Base-by-base conservation (phyloP, 768 basidiomycete species). In the Russula olivacea region DNA sequence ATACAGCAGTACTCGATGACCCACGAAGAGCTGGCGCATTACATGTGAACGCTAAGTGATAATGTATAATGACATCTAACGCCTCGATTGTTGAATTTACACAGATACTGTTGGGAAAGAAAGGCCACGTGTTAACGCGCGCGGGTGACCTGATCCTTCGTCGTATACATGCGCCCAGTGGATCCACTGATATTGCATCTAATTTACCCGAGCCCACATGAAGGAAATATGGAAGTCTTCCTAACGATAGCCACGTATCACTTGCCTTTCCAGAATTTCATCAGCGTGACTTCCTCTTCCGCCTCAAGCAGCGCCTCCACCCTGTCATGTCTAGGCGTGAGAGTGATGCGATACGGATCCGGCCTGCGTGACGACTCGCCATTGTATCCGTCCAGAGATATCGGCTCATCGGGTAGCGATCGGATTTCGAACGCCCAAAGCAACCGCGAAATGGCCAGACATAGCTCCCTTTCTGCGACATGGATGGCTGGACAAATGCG, bases 361-460 rank as follows among this genome's bases (percentile, higher is more conserved):
- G 79, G 80, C 4, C 77, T 76, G 38, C 79, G 74, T 1, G 79
- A 79, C 9, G 79, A 80, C 25, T 74, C 68, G 8, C 79, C 79
- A 52, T 75, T 79, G 59, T 81, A 80, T 63, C 80, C 79, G 49
- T 76, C 76, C 43, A 81, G 66, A 14, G 64, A 75, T 58, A 80
- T 80, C 0, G 77, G 77, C 53, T 80, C 75, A 17, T 69, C 76
- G 0, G 79, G 76, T 11, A 79, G 70, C 38, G 73, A 69, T 45
- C 74, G 74, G 69, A 80, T 75, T 36, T 67, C 74, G 70, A 79
- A 81, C 1, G 78, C 76, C 80, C 80, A 81, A 11, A 81, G 72
- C 71, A 81, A 72, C 25, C 76, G 76, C 2, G 80, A 73, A 58
- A 81, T 77, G 15, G 75, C 76, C 15, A 81, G 71, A 68, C 71